These are phyloP conservation scores for Corymbia calophylla DNA, from an alignment of 441 rosid species.

Conservation along the genomic window DNA sequence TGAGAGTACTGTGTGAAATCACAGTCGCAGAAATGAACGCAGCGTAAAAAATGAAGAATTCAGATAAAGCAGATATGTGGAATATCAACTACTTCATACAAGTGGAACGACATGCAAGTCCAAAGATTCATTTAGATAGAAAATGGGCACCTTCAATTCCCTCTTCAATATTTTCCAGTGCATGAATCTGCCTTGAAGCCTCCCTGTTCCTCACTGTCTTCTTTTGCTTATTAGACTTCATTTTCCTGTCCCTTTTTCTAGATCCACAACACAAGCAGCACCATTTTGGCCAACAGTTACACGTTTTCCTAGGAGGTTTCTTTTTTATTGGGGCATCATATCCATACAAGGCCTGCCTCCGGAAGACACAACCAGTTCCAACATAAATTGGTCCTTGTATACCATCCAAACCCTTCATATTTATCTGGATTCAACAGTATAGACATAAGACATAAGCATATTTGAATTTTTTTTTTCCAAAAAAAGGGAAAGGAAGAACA, in stretches of 20 bases:
- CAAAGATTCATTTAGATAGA: neutral
- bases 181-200: constrained; percentile 66
- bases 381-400: constrained; percentile 97
- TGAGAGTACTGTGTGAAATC: neutral
- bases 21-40: neutral
- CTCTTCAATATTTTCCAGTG: constrained; percentile 73
- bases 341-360: constrained; percentile 92
- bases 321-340: constrained; percentile 81
- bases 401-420: constrained; percentile 97
- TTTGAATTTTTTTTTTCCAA: neutral
- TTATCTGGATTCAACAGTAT: constrained; percentile 43
- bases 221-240: constrained; percentile 37
- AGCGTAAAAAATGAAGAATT: neutral
- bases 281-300: constrained; percentile 95
- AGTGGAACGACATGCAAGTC: neutral
- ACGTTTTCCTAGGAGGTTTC: constrained; percentile 72
- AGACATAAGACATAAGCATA: neutral
- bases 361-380: constrained; percentile 95
- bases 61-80: neutral
- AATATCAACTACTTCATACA: neutral
- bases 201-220: constrained; percentile 40
- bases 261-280: constrained; percentile 53
- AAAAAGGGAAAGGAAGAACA: neutral
- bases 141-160: constrained; percentile 58
- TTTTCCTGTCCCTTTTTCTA: constrained; percentile 50